Evolutionary conservation across 768 basidiomycete species (phyloP), one percentile per base, ranked within the genome.

Genomic region (Tulasnella sp.): DNA sequence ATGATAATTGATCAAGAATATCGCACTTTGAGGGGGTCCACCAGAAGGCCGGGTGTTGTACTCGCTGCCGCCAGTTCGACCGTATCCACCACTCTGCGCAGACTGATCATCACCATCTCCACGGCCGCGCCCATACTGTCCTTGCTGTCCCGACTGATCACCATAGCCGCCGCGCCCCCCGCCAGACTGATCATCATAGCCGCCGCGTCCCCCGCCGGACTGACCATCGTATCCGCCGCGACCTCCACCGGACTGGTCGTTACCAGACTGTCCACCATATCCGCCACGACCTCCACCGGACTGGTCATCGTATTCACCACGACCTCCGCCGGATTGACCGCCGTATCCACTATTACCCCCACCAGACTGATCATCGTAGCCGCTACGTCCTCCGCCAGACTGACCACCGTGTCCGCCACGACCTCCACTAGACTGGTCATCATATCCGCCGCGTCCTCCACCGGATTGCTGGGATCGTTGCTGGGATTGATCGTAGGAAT

Each of bases 61-160:
- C 32, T 61, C 56, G 5, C n/a, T 19, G n/a, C 42, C 56, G 26
- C 56, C 60, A 55, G 51, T 53, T 5, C 29, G 9, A 24, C 32
- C 32, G 32, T 5, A 43, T 15, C 54, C 38, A 29, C 54, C 54
- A 17, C 42, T 34, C 17, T 56, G 21, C 15, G 32, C 34, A 55
- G 38, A 41, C 30, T 55, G 13, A 41, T 29, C 53, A 23, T 44
- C 30, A 30, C 34, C 34, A 3, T 30, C 30, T 21, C 51, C 30
- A 50, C 49, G 21, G 49, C 23, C n/a, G 27, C 49, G 26, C 13
- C 32, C 27, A 30, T 50, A 24, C 17, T 50, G 26, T 24, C 32
- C 49, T 29, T 52, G 30, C 8, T 38, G 51, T 29, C 38, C 23
- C 19, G 51, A 52, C 15, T 29, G 8, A 21, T 17, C 27, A n/a